Conservation (phyloP, 108 stramenopile genomes). For the Licmophora abbreviata region DNA sequence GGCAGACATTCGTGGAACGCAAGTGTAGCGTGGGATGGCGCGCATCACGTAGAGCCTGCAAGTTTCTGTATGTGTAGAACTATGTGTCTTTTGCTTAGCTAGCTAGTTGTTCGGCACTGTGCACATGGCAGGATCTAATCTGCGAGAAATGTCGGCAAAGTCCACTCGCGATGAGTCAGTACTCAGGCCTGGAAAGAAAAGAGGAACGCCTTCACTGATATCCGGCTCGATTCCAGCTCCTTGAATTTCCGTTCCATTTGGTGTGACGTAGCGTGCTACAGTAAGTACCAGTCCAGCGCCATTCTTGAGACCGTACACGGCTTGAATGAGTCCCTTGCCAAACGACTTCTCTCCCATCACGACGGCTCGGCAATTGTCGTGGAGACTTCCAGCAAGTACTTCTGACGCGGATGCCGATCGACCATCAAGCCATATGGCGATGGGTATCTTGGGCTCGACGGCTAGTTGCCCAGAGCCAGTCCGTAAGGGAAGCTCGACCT, state of each 20-base stretch:
- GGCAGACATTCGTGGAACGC: too few relatives aligned
- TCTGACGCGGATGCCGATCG: slow-evolving; percentile 82
- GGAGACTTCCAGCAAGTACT: slow-evolving; percentile 86
- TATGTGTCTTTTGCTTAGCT: too few relatives aligned
- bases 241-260: slow-evolving; percentile 84
- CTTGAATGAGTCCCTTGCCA: slow-evolving; percentile 96
- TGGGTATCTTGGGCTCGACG: slow-evolving; percentile 39
- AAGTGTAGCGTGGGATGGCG: too few relatives aligned
- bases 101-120: slow-evolving; percentile 16
- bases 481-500: slow-evolving; percentile 56
- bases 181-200: slow-evolving; percentile 35
- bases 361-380: slow-evolving; percentile 91
- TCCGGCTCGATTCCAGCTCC: slow-evolving; percentile 79
- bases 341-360: slow-evolving; percentile 84
- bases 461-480: slow-evolving; percentile 42
- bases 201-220: slow-evolving; percentile 43
- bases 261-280: slow-evolving; percentile 89
- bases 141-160: slow-evolving; percentile 40
- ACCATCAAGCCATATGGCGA: slow-evolving; percentile 77
- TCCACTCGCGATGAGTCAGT: slow-evolving; percentile 71
- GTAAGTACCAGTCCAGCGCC: slow-evolving; percentile 89
- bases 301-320: slow-evolving; percentile 89
- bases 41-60: too few relatives aligned
- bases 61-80: too few relatives aligned
- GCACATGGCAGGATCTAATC: slow-evolving; percentile 43